Base-by-base conservation (phyloP, 1,139 yeast genomes). In the Magnusiomyces tetraspermus region DNA sequence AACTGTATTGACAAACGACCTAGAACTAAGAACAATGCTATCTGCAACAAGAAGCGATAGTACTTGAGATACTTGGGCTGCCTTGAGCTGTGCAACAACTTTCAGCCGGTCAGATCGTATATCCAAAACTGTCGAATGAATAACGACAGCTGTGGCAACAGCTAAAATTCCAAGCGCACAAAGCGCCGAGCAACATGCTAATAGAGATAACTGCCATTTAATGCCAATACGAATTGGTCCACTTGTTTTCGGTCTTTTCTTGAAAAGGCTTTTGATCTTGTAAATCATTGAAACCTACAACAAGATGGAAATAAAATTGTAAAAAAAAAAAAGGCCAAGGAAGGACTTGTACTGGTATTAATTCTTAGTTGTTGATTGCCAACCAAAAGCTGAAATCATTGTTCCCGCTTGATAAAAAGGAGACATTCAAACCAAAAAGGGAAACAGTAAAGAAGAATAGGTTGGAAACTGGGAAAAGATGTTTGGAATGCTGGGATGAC, bases 31-130 rank as follows among this genome's bases (percentile, higher is more conserved):
- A 11, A 63, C 55, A 19, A 64, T 56, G 17, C 60, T 77, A 62
- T 87, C 95, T 61, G 83, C 87, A 62, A 79, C 80, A 45, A 82
- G 70, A 54, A 75, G 76, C 55, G 77, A 76, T 53, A 87, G 68
- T 36, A 80, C 78, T 67, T 87, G 96, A 51, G 77, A 75, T 21
- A 88, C 76, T 67, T 89, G 96, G 0, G 92, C 79, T 1, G 90
- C 79, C 64, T 86, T 87, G 57, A 88, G 72, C 63, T 86, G 88
- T 4, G 96, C 85, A 23, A 87, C 85, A 45, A 87, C 85, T 60
- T 78, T 81, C 33, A 89, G 71, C 57, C 92, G 76, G 55, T 85
- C 89, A 1, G 82, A 77, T 60, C 95, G 74, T 51, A 86, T 71
- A 52, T 76, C 70, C 51, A 81, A 75, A 57, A 84, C 78, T 56